Evolutionary conservation across 2,329 filamentous ascomycete species (phyloP), one percentile per base, ranked within the genome.

Genomic region (Diaporthe aspalathi): DNA sequence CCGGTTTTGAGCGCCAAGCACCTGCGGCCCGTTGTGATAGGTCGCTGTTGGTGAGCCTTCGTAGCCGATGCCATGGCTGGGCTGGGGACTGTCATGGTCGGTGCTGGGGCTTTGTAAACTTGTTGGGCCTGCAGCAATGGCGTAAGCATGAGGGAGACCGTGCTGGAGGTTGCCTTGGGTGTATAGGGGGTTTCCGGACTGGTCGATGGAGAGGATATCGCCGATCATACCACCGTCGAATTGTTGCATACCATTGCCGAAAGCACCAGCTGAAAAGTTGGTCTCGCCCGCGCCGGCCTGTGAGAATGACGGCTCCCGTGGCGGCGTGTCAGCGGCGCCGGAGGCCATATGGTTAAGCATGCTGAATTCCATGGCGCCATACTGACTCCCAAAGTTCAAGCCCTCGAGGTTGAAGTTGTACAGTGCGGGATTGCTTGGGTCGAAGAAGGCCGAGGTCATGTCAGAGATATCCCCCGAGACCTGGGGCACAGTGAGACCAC

Each of bases 391-490:
- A 80, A 98, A 99, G 80, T 96, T 96, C 79, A 98, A 88, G 72
- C 94, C 94, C 69, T 97, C 94, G 14, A 98, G 89, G 80, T 98
- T 95, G 80, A 98, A 97, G 80, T 98, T 98, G 87, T 97, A 98
- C 69, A 97, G 84, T 0, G 94, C 93, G 4, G 95, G 94, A 79
- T 98, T 96, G 78, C 93, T 96, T 0, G 94, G 94, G 76, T 98
- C 95, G 78, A 98, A 97, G 38, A 97, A 86, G 69, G 88, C 80
- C 2, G 82, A 83, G 49, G 86, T 86, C 76, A 90, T 90, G 67
- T 82, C 82, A 8, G 78, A 62, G 78, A 89, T 82, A 72, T 87
- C 88, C 20, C 83, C 81, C 75, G 83, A 85, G 76, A 85, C 86
- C 79, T 81, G 84, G 75, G 78, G 85, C 32, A 88, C 79, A n/a